These are phyloP conservation scores for Monosporascus sp. DNA, from an alignment of 2,329 filamentous ascomycete genomes.

Conservation along the genomic window DNA sequence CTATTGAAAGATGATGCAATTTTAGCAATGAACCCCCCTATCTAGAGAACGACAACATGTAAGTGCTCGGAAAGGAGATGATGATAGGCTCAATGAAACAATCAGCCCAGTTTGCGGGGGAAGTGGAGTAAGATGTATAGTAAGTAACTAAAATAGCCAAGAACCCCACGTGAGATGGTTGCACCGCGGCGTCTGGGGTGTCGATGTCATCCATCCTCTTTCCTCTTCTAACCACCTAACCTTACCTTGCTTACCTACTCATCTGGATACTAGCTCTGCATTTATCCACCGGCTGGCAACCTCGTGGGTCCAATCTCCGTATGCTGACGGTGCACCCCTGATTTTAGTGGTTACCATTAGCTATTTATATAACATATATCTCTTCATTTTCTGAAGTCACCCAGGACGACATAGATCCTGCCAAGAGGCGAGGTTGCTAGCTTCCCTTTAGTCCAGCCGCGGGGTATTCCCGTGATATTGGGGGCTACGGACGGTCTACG, in stretches of 20 bases:
- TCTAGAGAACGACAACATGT: too few species aligned
- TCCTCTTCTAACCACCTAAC: not conserved
- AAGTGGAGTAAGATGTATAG: too few species aligned
- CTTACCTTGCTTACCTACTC: not conserved
- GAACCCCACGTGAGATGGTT: not conserved
- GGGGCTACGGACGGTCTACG: not conserved
- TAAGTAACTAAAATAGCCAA: not conserved
- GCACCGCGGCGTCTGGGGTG: not conserved
- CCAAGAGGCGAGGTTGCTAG: not conserved
- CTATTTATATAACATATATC: not conserved
- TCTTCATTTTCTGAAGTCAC: not conserved
- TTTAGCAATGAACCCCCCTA: too few species aligned
- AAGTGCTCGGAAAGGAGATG: too few species aligned
- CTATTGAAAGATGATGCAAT: too few species aligned
- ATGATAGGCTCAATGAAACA: too few species aligned
- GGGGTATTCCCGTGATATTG: not conserved
- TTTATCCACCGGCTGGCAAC: not conserved
- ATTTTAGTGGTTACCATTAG: not conserved
- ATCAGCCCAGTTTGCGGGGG: too few species aligned
- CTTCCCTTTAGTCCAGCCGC: not conserved
- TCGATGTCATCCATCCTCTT: not conserved
- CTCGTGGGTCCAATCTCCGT: not conserved
- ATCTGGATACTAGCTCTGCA: not conserved
- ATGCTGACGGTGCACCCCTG: not conserved
- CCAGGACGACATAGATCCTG: not conserved